A percentile compares a stretch with the other conserved stretches of the same genome.
These are phyloP conservation scores for Pisolithus microcarpus DNA, from an alignment of 768 basidiomycete genomes.

Conservation along the genomic window DNA sequence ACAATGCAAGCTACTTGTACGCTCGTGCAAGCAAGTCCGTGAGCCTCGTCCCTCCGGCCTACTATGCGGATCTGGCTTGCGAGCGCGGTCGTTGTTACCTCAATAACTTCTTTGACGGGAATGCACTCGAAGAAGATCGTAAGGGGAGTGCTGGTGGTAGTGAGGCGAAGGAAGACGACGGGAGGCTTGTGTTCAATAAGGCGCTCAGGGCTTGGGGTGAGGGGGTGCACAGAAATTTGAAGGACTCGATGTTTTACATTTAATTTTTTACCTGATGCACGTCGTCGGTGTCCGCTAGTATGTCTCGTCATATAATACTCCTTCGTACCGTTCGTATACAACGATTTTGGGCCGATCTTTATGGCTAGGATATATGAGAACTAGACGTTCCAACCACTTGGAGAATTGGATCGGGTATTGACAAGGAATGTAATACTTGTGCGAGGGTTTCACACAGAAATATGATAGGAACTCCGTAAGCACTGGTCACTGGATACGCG, in stretches of 20 bases:
- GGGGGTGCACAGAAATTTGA: slow-evolving; percentile 45
- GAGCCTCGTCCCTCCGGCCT: slow-evolving; percentile 14
- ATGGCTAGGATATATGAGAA: no score
- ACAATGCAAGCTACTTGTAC: slow-evolving; percentile 42
- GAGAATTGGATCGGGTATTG: no score
- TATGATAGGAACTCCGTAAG: no score
- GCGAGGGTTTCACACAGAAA: no score
- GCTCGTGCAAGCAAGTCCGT: slow-evolving; percentile 39
- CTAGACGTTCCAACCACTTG: no score
- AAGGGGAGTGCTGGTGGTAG: slow-evolving; percentile 11
- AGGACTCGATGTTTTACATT: slow-evolving; percentile 66
- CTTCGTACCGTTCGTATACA: no score
- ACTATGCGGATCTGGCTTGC: slow-evolving; percentile 36
- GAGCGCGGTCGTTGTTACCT: slow-evolving; percentile 43
- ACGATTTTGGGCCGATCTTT: no score
- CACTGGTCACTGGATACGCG: no score
- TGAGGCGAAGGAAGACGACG: slow-evolving; percentile 13
- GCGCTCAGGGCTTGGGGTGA: slow-evolving; percentile 46
- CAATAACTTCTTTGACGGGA: slow-evolving; percentile 33
- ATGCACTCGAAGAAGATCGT: neutral
- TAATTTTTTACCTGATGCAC: slow-evolving; percentile 18
- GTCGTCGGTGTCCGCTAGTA: no score
- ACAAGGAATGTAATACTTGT: no score
- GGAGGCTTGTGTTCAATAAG: slow-evolving; percentile 28
- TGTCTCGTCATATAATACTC: no score